A percentile compares a stretch with the other conserved stretches of the same genome.
Evolutionary conservation across 2,329 filamentous ascomycete species (phyloP).

Genomic region (Microcyclospora tardicrescens): DNA sequence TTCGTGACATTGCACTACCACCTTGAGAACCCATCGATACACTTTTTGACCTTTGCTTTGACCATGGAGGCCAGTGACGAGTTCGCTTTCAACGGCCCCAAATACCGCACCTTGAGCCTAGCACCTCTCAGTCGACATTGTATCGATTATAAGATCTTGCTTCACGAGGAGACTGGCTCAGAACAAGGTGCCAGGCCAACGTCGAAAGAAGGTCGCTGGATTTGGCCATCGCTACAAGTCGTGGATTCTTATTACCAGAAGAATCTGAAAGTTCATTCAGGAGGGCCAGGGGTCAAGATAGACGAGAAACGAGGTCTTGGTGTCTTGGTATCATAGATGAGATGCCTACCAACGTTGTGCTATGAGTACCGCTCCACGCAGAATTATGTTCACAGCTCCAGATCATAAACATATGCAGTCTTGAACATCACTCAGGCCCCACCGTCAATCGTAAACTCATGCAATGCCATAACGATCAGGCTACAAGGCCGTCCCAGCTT

Average conservation of each 20-base stretch:
- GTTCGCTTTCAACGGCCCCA: conserved; percentile 86
- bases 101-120: conserved; percentile 65
- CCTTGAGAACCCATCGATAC: conserved; percentile 86
- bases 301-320: conserved; percentile 40
- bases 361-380: too few species aligned
- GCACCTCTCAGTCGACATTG: conserved; percentile 66
- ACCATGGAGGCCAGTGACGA: conserved; percentile 85
- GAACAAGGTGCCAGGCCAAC: conserved; percentile 14
- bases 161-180: conserved; percentile 30
- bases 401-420: too few species aligned
- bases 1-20: conserved; percentile 45
- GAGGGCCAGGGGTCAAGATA: conserved; percentile 55
- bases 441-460: too few species aligned
- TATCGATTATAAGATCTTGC: conserved; percentile 61
- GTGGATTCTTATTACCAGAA: conserved; percentile 91
- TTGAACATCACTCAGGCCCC: too few species aligned
- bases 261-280: conserved; percentile 66
- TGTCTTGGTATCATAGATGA: conserved; percentile 22
- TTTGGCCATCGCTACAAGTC: conserved; percentile 61
- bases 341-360: too few species aligned
- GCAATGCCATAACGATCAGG: too few species aligned
- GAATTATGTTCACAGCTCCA: too few species aligned
- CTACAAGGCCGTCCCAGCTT: too few species aligned
- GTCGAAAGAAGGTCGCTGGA: conserved; percentile 43
- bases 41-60: conserved; percentile 87